Base-by-base conservation (phyloP, 2,329 filamentous ascomycete genomes). In the Fusarium equiseti region DNA sequence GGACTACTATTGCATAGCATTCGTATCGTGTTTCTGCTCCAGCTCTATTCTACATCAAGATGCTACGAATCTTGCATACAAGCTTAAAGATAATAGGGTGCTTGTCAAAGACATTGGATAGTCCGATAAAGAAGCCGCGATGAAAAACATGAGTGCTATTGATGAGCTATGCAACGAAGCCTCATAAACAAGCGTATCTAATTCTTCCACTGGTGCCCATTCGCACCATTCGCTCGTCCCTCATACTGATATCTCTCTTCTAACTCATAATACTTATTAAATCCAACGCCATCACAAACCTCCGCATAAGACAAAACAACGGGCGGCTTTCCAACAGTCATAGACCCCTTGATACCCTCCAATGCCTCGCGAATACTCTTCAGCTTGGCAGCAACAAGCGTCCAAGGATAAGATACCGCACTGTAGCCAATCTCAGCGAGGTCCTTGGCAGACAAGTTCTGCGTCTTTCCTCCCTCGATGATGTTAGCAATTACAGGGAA, bases 261-360 rank as follows among this genome's bases (percentile, higher is more conserved):
- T 29, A 59, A 20, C 26, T 74, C 63, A 8, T 62, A 83, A 59
- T 83, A 83, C 31, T 82, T 79, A 48, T 81, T 80, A 56, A 85
- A 85, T 0, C 83, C 83, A 22, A 85, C 83, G 0, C 81, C 81
- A 13, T 83, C 79, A 40, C 81, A 84, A 1, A 85, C 82, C 49
- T 86, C 81, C 0, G 73, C 73, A 57, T 83, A 84, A 1, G 79
- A 79, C 29, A 85, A 64, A 44, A 85, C 81, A 68, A 78, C 80
- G 2, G 82, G 81, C 3, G 83, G 83, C 5, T 77, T 76, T 1
- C 83, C 83, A 8, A 78, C 75, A 1, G 76, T 78, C 70, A 85
- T 77, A n/a, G 79, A 81, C 24, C 74, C 75, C 72, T 85, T 85
- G 35, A 85, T 48, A 1, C 67, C 76, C 59, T 81, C 80, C 8